phyloP scores from a whole-genome alignment of 2,329 filamentous ascomycete species.

The Colletotrichum australisinense region DNA sequence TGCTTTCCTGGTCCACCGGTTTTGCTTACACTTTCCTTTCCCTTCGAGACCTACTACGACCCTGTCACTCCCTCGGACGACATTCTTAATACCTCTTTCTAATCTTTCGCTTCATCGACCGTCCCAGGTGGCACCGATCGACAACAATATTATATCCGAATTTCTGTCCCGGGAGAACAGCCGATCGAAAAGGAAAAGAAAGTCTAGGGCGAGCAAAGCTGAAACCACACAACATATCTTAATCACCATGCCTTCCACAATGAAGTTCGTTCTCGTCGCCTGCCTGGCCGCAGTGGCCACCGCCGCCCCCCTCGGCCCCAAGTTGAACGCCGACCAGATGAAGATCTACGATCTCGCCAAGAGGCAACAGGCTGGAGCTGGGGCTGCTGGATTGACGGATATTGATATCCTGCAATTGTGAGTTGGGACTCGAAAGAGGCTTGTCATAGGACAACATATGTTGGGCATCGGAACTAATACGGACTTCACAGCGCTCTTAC shows the following conservation, averaged over 20 bases:
- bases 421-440: slow-evolving; percentile 40
- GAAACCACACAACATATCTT: slow-evolving; percentile 29
- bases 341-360: slow-evolving; percentile 59
- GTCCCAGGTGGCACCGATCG: slow-evolving; percentile 37
- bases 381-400: slow-evolving; percentile 60
- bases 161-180: slow-evolving; percentile 36
- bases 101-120: slow-evolving; percentile 46
- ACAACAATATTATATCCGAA: slow-evolving; percentile 17
- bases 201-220: slow-evolving; percentile 37
- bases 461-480: neutral
- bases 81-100: slow-evolving; percentile 42
- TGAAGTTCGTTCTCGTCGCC: slow-evolving; percentile 57
- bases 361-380: slow-evolving; percentile 62
- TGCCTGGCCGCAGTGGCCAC: slow-evolving; percentile 57
- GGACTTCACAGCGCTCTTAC: slow-evolving; percentile 68
- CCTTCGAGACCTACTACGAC: slow-evolving; percentile 35
- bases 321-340: slow-evolving; percentile 56
- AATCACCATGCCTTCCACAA: slow-evolving; percentile 58
- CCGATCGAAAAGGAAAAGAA: slow-evolving; percentile 36
- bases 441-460: neutral
- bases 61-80: slow-evolving; percentile 35
- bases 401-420: slow-evolving; percentile 70
- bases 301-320: slow-evolving; percentile 59
- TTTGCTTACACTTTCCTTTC: slow-evolving; percentile 47
- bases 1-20: slow-evolving; percentile 54